Percentiles rank a stretch among this genome's conserved stretches.
phyloP scores from a whole-genome alignment of 2,329 filamentous ascomycete species.

The Aspergillus versicolor region DNA sequence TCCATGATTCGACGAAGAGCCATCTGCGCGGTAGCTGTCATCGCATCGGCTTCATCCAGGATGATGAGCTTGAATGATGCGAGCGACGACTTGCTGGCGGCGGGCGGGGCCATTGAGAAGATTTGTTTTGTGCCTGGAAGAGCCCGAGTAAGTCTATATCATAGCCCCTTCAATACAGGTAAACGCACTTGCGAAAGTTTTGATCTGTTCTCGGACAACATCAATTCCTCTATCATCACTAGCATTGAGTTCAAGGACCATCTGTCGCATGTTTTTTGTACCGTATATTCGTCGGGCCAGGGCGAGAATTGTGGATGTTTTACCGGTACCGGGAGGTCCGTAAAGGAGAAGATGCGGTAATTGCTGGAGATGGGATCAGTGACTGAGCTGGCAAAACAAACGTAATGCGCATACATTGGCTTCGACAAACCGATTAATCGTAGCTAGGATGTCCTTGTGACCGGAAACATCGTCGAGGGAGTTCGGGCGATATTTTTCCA shows the following conservation, averaged over 20 bases:
- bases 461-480: slow-evolving; percentile 91
- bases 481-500: slow-evolving; percentile 93
- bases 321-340: slow-evolving; percentile 92
- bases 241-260: slow-evolving; percentile 97
- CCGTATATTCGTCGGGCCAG: slow-evolving; percentile 93
- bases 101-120: slow-evolving; percentile 64
- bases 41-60: slow-evolving; percentile 97
- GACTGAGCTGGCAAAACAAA: neutral
- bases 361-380: slow-evolving; percentile 48
- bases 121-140: slow-evolving; percentile 79
- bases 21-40: slow-evolving; percentile 99
- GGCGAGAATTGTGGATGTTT: slow-evolving; percentile 94
- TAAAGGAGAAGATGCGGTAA: slow-evolving; percentile 95
- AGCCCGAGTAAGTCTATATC: neutral
- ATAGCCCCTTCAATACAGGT: neutral
- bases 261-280: slow-evolving; percentile 87
- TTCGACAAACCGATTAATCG: slow-evolving; percentile 97
- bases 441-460: slow-evolving; percentile 94
- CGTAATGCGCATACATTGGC: slow-evolving; percentile 62
- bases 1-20: slow-evolving; percentile 96
- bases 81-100: slow-evolving; percentile 50
- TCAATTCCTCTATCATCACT: slow-evolving; percentile 98
- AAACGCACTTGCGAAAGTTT: slow-evolving; percentile 80
- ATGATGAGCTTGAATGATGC: slow-evolving; percentile 94
- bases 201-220: slow-evolving; percentile 97